Evolutionary conservation across 352 stramenopile genomes (phyloP).

Genomic region (Globisporangium acanthophoron): DNA sequence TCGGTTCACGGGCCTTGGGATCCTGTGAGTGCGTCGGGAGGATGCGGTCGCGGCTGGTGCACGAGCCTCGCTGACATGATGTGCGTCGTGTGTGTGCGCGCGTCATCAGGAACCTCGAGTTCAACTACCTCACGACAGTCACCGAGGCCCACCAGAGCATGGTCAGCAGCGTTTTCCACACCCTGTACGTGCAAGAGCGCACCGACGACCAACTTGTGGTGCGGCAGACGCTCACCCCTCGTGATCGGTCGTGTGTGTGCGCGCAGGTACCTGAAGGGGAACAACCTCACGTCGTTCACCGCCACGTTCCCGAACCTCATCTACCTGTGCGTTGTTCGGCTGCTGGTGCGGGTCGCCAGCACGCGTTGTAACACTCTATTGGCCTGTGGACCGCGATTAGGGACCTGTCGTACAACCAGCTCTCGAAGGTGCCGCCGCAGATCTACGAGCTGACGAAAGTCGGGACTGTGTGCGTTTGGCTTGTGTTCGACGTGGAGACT

Average conservation of each 20-base stretch:
- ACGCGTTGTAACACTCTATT: no score
- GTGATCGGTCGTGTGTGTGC: not conserved
- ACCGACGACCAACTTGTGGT: no score
- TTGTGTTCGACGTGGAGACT: not conserved
- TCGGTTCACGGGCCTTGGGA: not conserved
- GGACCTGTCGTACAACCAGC: constrained; percentile 46
- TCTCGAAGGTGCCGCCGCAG: constrained; percentile 35
- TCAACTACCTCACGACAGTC: constrained; percentile 9
- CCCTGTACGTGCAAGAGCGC: not conserved
- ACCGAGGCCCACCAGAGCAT: not conserved
- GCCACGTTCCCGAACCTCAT: constrained; percentile 36
- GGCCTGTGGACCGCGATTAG: constrained; percentile 11
- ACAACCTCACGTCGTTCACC: constrained; percentile 40
- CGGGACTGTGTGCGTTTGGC: not conserved
- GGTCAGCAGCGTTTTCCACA: not conserved
- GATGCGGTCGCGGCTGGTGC: not conserved
- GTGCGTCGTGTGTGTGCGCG: constrained; percentile 1
- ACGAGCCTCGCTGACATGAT: not conserved
- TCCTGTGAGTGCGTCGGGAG: not conserved
- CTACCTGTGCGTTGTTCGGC: constrained; percentile 28
- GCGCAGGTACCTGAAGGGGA: constrained; percentile 36
- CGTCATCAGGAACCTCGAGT: constrained; percentile 3
- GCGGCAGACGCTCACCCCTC: not conserved
- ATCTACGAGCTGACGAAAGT: constrained; percentile 26
- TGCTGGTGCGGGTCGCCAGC: no score